Evolutionary conservation across 2,329 filamentous ascomycete genomes (phyloP), one percentile per base, ranked within the genome.

Genomic region (Botrytis porri): DNA sequence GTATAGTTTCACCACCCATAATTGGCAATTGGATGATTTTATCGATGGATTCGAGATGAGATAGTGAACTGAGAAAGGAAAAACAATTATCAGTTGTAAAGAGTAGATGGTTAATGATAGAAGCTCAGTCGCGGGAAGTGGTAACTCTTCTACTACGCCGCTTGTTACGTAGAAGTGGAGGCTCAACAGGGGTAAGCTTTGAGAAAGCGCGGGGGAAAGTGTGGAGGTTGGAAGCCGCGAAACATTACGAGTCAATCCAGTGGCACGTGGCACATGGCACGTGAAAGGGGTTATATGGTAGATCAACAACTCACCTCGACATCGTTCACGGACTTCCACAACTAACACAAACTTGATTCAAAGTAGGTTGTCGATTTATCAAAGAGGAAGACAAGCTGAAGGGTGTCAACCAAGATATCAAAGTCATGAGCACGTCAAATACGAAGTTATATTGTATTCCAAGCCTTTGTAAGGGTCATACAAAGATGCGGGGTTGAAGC

Each of bases 1-100:
- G 73, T 25, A 73, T 61, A 18, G 78, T 81, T 78, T 81, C 79
- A 69, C 80, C 80, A 72, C 80, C 80, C 80, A 81, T 81, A 71
- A 76, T 79, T 79, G 77, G 74, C 43, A 54, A 74, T 70, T 54
- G 70, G 70, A 73, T 74, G 73, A 74, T 66, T 66, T 65, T 73
- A 41, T 66, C 66, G 66, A 48, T 59, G 73, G 67, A 73, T 12
- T 67, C 48, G 25, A 69, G 39, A 32, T 39, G 39, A 22, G 43
- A 37, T 41, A 37, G 25, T 37, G 70, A 57, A 54, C 37, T 57
- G 70, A 39, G 41, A 16, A 35, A n/a, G 48, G 32, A 41, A 59
- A 35, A 48, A 32, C 7, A 48, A 54, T 51, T 20, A 4, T 45
- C 29, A 41, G 48, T 32, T 41, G 48, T 57, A 10, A 41, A 48